Base-by-base conservation (phyloP, 2,329 filamentous ascomycete genomes). In the Colletotrichum lini region DNA sequence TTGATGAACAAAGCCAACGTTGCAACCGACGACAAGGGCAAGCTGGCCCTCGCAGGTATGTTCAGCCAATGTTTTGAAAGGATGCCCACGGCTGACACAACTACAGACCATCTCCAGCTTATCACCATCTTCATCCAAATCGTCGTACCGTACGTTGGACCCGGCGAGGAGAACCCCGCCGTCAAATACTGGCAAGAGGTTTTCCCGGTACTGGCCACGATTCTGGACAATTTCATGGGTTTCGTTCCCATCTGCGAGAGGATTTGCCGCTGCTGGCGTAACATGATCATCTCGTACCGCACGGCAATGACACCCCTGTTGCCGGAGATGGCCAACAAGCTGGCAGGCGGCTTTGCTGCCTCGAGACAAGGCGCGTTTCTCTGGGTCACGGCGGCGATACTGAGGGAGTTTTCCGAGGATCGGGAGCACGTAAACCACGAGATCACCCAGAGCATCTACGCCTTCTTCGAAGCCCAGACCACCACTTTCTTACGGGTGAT, bases 121-220 rank as follows among this genome's bases (percentile, higher is more conserved):
- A 91, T 99, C 75, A 98, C 96, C 4, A 93, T 95, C 71, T 98
- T 98, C 79, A 89, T 97, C 54, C 93, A 98, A 80, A 84, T 86
- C 64, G 90, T 92, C 13, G 91, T 92, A 66, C 96, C 96, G 0
- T 92, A 93, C 65, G 89, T 96, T 52, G 89, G 90, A 30, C 88
- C 89, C 10, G 88, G 88, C 62, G 87, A 94, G 74, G 91, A 94
- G 72, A 95, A 98, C 78, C 96, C 96, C 6, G 95, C 94, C 0
- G 95, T 99, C 70, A 95, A 95, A 81, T 99, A 99, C 84, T 98
- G 96, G 88, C 90, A 96, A 77, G 95, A 98, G 79, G 93, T 98
- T 23, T 94, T 98, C 80, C 94, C 94, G 0, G 91, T 98, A 49
- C 87, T 98, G 70, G 91, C 94, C 10, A 94, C 93, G 9, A 93